Evolutionary conservation across 2,329 filamentous ascomycete species (phyloP).

Genomic region (Aureobasidium namibiae): DNA sequence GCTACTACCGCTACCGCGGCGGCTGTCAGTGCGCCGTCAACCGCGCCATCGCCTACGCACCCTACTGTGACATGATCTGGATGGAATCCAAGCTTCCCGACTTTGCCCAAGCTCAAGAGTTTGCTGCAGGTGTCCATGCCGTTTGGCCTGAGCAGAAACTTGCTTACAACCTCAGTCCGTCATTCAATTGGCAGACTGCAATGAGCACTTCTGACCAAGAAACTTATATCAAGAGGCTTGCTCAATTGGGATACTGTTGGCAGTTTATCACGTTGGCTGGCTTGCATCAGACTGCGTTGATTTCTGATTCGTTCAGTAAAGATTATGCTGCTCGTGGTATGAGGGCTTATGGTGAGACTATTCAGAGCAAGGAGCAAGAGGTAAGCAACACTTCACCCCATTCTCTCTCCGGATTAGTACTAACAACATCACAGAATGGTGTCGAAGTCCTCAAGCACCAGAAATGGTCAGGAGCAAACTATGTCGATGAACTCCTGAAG

Average conservation of each 20-base stretch:
- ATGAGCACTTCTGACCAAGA: constrained; percentile 89
- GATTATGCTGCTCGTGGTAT: constrained; percentile 78
- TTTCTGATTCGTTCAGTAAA: constrained; percentile 78
- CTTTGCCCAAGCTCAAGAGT: constrained; percentile 82
- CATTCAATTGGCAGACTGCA: constrained; percentile 99
- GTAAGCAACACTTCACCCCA: constrained; percentile 46
- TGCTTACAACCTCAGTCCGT: constrained; percentile 95
- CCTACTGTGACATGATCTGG: constrained; percentile 71
- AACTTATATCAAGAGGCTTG: constrained; percentile 91
- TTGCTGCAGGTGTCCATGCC: constrained; percentile 86
- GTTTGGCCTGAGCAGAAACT: constrained; percentile 98
- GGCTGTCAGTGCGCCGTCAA: constrained; percentile 88
- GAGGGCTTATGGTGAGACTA: constrained; percentile 92
- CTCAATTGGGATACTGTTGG: constrained; percentile 90
- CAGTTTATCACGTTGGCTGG: constrained; percentile 99
- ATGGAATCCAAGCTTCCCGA: constrained; percentile 99
- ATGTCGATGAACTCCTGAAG: constrained; percentile 89
- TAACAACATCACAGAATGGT: constrained; percentile 48
- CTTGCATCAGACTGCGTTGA: constrained; percentile 89
- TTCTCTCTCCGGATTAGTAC: neutral
- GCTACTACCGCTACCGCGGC: constrained; percentile 87
- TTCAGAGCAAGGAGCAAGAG: constrained; percentile 78
- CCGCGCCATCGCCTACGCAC: constrained; percentile 82
- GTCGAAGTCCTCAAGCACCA: constrained; percentile 97
- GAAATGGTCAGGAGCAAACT: constrained; percentile 95